Conservation (phyloP, 2,329 filamentous ascomycete species). For the Curvularia sp. region DNA sequence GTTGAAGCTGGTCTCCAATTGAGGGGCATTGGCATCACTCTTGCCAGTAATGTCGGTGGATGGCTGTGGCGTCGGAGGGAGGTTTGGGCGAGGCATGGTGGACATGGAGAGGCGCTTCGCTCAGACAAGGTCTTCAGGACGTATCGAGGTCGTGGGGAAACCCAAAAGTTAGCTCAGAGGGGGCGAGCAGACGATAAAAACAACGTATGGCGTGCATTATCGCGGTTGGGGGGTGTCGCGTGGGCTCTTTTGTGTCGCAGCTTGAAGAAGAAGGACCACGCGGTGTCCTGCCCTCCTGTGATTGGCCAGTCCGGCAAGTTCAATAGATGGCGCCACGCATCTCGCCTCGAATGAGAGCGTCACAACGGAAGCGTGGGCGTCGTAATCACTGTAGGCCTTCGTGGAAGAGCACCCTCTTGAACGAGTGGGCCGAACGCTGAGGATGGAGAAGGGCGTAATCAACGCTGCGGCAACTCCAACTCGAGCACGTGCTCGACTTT, state of each 20-base stretch:
- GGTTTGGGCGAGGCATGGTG: conserved; percentile 69
- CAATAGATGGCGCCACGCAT: conserved; percentile 16
- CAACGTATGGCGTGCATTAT: conserved; percentile 28
- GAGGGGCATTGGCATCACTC: conserved; percentile 67
- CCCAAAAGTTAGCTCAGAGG: conserved; percentile 15
- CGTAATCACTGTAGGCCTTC: conserved; percentile 23
- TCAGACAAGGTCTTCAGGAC: conserved; percentile 25
- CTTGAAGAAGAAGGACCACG: conserved; percentile 26
- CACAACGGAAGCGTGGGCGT: conserved; percentile 36
- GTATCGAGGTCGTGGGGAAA: conserved; percentile 17
- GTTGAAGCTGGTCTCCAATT: conserved; percentile 73
- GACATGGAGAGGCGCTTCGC: conserved; percentile 30
- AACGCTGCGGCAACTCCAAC: conserved; percentile 15
- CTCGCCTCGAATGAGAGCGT: conserved; percentile 38
- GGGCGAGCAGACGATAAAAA: conserved; percentile 17
- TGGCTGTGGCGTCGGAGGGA: conserved; percentile 79
- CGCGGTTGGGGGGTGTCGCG: conserved; percentile 38
- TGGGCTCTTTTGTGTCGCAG: conserved; percentile 39
- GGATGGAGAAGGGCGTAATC: background rate
- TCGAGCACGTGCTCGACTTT: conserved; percentile 26
- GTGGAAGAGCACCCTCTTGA: conserved; percentile 20
- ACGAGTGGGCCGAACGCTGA: conserved; percentile 21
- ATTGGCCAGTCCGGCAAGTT: conserved; percentile 25
- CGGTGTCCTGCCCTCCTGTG: conserved; percentile 24
- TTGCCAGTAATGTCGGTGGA: conserved; percentile 81